Conservation (phyloP, 2,329 filamentous ascomycete species). For the Fonsecaea monophora region DNA sequence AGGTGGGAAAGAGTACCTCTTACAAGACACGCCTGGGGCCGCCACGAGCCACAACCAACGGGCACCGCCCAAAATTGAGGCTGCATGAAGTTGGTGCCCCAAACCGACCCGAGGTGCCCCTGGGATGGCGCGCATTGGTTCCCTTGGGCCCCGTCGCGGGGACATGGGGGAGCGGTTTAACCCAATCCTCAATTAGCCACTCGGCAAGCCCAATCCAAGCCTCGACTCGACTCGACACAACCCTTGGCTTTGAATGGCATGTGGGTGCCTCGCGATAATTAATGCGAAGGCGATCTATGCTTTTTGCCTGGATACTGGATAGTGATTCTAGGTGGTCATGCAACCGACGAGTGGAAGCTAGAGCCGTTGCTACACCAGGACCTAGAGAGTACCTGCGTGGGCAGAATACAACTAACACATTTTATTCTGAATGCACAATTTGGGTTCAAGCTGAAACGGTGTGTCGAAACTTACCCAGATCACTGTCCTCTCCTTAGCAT, state of each 20-base stretch:
- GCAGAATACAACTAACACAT: background rate
- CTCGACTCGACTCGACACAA: background rate
- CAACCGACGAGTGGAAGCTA: background rate
- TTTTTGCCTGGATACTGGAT: background rate
- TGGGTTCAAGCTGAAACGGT: slow-evolving; percentile 3
- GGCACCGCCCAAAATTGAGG: slow-evolving; percentile 6
- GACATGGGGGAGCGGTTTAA: slow-evolving; percentile 1
- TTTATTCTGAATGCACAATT: background rate
- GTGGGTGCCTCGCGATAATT: slow-evolving; percentile 3
- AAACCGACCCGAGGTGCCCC: slow-evolving; percentile 1
- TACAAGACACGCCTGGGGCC: slow-evolving; percentile 8
- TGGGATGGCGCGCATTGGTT: slow-evolving; percentile 3
- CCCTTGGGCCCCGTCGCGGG: background rate
- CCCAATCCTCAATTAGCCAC: background rate
- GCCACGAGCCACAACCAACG: slow-evolving; percentile 20
- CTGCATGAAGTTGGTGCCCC: slow-evolving; percentile 1
- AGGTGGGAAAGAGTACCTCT: background rate
- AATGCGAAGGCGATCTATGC: background rate
- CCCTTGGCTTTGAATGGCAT: background rate
- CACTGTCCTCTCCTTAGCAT: background rate
- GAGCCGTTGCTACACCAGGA: background rate
- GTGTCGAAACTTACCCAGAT: background rate
- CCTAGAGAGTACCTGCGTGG: too few species aligned
- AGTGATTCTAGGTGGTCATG: background rate
- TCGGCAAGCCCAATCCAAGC: background rate